These are phyloP conservation scores for Zea mays DNA, from an alignment of 176 grass and related monocot genomes.

Conservation along the genomic window DNA sequence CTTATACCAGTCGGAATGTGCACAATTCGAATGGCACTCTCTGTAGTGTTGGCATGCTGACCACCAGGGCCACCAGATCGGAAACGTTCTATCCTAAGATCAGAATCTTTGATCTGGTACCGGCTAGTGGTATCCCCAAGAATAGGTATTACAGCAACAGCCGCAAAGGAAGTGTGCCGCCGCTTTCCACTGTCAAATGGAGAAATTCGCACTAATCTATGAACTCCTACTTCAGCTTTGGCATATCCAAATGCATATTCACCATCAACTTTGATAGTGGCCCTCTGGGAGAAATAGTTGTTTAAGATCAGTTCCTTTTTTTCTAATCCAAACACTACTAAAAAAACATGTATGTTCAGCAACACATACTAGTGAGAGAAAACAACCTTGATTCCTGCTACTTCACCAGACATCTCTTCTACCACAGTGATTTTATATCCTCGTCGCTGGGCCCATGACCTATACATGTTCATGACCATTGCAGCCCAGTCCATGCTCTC, in stretches of 20 bases:
- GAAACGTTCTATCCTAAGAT: slow-evolving; percentile 87
- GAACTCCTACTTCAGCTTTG: slow-evolving; percentile 89
- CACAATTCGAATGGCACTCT: slow-evolving; percentile 94
- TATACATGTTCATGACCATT: slow-evolving; percentile 95
- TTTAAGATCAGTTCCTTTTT: slow-evolving; percentile 4
- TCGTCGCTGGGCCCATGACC: slow-evolving; percentile 68
- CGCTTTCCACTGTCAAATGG: slow-evolving; percentile 90
- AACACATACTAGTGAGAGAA: slow-evolving; percentile 20
- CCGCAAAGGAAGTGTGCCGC: slow-evolving; percentile 91
- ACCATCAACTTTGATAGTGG: slow-evolving; percentile 88
- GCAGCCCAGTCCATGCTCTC: slow-evolving; percentile 98
- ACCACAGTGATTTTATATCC: slow-evolving; percentile 72
- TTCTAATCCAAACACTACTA: neutral
- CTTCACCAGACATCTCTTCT: slow-evolving; percentile 94
- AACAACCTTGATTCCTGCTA: slow-evolving; percentile 95
- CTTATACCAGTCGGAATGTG: slow-evolving; percentile 90
- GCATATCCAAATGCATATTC: slow-evolving; percentile 91
- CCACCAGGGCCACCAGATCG: slow-evolving; percentile 85
- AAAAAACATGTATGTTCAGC: neutral
- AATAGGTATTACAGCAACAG: slow-evolving; percentile 92
- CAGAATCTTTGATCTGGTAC: slow-evolving; percentile 92
- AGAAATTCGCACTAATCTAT: slow-evolving; percentile 89
- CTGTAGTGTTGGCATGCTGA: slow-evolving; percentile 91
- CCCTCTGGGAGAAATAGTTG: slow-evolving; percentile 59
- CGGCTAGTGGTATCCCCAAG: slow-evolving; percentile 61